A percentile compares a stretch with the other conserved stretches of the same genome.
phyloP scores from a whole-genome alignment of 768 basidiomycete genomes.

The Kwoniella sp. region DNA sequence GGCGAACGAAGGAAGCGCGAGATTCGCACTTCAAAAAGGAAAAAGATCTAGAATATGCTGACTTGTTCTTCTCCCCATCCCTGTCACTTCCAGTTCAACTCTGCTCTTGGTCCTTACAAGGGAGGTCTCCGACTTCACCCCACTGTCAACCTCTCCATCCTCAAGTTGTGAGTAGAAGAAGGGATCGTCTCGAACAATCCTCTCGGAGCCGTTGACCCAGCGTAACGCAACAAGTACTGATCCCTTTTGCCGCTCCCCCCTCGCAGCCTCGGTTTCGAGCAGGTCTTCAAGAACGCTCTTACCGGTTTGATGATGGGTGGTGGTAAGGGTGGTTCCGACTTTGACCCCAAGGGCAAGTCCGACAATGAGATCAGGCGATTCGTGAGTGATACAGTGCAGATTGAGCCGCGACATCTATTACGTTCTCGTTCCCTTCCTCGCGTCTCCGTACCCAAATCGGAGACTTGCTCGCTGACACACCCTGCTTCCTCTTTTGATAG shows the following conservation, averaged over 20 bases:
- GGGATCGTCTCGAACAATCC: no score
- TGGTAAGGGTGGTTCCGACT: slow-evolving; percentile 77
- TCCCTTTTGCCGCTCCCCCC: neutral
- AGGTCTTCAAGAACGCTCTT: slow-evolving; percentile 78
- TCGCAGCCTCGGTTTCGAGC: slow-evolving; percentile 70
- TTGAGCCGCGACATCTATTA: no score
- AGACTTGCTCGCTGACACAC: neutral
- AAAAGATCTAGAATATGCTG: no score
- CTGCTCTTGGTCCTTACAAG: slow-evolving; percentile 76
- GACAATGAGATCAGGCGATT: slow-evolving; percentile 74
- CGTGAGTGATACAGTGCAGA: slow-evolving; percentile 58
- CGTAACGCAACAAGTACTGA: no score
- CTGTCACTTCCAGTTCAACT: slow-evolving; percentile 65
- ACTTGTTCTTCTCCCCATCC: neutral
- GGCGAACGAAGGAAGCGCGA: no score
- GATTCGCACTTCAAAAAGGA: no score
- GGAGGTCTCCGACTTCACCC: slow-evolving; percentile 78
- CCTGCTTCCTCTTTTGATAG: slow-evolving; percentile 9
- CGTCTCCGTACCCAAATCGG: neutral
- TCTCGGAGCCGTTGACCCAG: no score
- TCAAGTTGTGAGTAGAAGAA: slow-evolving; percentile 67
- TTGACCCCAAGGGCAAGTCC: slow-evolving; percentile 79
- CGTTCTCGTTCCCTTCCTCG: no score
- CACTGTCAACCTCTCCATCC: slow-evolving; percentile 76
- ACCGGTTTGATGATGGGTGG: slow-evolving; percentile 77